phyloP scores from a whole-genome alignment of 768 basidiomycete species.

The Lepiota subincarnata region DNA sequence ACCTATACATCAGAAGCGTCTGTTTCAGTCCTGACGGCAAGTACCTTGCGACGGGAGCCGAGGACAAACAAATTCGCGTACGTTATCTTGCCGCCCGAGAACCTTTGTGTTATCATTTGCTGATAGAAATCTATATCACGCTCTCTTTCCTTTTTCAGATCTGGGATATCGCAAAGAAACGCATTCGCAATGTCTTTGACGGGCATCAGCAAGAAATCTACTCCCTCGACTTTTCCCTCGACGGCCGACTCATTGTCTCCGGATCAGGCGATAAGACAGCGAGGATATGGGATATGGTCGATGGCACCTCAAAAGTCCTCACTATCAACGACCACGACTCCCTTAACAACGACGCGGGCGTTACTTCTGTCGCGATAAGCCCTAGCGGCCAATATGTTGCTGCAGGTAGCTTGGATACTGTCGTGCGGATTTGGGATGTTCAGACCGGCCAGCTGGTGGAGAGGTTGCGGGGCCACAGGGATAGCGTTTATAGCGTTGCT shows the following conservation, averaged over 20 bases:
- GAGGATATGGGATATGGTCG: slow-evolving; percentile 36
- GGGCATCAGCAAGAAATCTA: slow-evolving; percentile 91
- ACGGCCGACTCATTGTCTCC: slow-evolving; percentile 80
- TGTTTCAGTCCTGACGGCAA: slow-evolving; percentile 88
- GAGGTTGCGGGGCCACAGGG: slow-evolving; percentile 67
- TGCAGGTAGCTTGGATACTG: slow-evolving; percentile 63
- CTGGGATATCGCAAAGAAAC: slow-evolving; percentile 80
- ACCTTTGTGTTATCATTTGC: background rate
- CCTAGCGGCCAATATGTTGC: slow-evolving; percentile 65
- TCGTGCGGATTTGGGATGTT: slow-evolving; percentile 77
- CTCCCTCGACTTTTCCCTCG: slow-evolving; percentile 81
- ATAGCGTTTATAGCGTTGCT: slow-evolving; percentile 82
- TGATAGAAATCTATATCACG: slow-evolving; percentile 34
- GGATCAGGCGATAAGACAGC: slow-evolving; percentile 66
- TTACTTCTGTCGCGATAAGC: slow-evolving; percentile 70
- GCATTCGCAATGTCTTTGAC: slow-evolving; percentile 71
- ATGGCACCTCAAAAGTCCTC: slow-evolving; percentile 30
- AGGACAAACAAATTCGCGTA: slow-evolving; percentile 86
- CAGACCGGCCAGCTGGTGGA: slow-evolving; percentile 59
- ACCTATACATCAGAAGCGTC: slow-evolving; percentile 91
- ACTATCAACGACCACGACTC: slow-evolving; percentile 42
- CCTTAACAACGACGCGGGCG: slow-evolving; percentile 45
- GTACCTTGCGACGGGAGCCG: slow-evolving; percentile 86
- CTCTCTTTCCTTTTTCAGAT: slow-evolving; percentile 43
- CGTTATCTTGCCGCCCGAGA: slow-evolving; percentile 18